phyloP scores from a whole-genome alignment of 106 monocot species.

The Vanilla planifolia region DNA sequence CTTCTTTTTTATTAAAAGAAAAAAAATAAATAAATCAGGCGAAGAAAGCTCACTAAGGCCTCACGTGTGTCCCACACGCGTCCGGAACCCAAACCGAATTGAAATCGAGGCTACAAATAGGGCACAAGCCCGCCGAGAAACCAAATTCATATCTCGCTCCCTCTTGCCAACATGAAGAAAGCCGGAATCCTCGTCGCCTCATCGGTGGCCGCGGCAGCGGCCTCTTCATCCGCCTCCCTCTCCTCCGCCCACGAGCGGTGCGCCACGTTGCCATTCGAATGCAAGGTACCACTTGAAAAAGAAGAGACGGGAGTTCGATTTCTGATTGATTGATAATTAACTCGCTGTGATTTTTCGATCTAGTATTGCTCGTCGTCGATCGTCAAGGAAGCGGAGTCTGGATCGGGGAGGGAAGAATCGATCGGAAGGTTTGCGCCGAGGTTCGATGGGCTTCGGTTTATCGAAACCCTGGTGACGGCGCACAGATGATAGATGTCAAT shows the following conservation, averaged over 20 bases:
- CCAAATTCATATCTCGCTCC: neutral
- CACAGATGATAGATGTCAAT: conserved; percentile 18
- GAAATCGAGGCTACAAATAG: conserved; percentile 9
- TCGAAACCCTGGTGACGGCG: conserved; percentile 40
- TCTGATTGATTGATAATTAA: no score
- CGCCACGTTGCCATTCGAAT: neutral
- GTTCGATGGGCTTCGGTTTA: conserved; percentile 35
- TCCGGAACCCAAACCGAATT: conserved; percentile 3
- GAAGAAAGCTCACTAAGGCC: no score
- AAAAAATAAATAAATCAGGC: no score
- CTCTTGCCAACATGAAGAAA: conserved; percentile 21
- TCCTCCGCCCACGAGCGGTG: conserved; percentile 2
- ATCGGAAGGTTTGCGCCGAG: conserved; percentile 23
- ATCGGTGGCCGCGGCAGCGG: conserved; percentile 16
- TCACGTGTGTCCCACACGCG: neutral
- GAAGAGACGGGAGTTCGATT: neutral
- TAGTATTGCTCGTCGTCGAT: no score
- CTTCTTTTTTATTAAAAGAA: no score
- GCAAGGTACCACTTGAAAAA: neutral
- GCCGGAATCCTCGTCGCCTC: conserved; percentile 19
- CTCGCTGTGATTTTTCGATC: no score
- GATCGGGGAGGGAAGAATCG: conserved; percentile 10
- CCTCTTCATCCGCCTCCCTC: conserved; percentile 6
- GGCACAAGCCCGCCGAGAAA: neutral
- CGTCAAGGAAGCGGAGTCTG: conserved; percentile 6